Conservation (phyloP, 768 basidiomycete genomes). For the Hortiboletus campestris region DNA sequence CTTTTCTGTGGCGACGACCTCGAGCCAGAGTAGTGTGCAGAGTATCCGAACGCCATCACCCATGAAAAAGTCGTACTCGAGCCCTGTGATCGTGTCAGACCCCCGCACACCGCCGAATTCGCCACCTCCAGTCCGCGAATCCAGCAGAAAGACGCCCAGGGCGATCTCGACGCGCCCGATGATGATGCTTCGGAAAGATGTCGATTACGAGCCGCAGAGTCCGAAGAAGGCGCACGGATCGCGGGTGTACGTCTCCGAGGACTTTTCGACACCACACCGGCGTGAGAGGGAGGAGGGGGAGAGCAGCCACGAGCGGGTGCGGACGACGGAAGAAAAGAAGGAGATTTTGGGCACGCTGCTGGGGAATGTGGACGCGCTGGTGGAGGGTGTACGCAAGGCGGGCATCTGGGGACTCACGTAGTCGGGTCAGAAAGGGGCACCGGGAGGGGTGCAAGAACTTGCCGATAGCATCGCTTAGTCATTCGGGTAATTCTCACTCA, state of each 20-base stretch:
- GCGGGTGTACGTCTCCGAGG: conserved; percentile 31
- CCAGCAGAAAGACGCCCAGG: conserved; percentile 17
- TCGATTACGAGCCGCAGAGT: conserved; percentile 72
- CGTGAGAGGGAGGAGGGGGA: conserved; percentile 15
- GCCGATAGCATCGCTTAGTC: conserved; percentile 11
- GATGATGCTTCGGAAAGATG: conserved; percentile 65
- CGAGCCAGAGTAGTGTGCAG: conserved; percentile 29
- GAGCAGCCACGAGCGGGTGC: conserved; percentile 21
- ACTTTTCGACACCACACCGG: conserved; percentile 9
- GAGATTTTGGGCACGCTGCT: conserved; percentile 76
- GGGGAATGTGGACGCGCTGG: conserved; percentile 88
- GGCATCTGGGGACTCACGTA: conserved; percentile 81
- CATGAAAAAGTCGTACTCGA: conserved; percentile 36
- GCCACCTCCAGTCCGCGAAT: conserved; percentile 29
- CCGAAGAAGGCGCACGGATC: conserved; percentile 53
- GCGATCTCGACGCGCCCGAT: conserved; percentile 42
- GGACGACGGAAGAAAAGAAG: conserved; percentile 82
- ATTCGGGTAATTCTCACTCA: conserved; percentile 6
- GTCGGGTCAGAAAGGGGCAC: too few species aligned
- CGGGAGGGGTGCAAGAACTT: too few species aligned
- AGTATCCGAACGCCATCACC: conserved; percentile 40
- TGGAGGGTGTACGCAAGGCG: conserved; percentile 82
- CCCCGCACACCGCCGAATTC: conserved; percentile 23
- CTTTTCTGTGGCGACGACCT: conserved; percentile 40
- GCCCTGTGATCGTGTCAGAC: conserved; percentile 15